Evolutionary conservation across 2,329 filamentous ascomycete species (phyloP), one percentile per base, ranked within the genome.

Genomic region (Exophiala calicioides): DNA sequence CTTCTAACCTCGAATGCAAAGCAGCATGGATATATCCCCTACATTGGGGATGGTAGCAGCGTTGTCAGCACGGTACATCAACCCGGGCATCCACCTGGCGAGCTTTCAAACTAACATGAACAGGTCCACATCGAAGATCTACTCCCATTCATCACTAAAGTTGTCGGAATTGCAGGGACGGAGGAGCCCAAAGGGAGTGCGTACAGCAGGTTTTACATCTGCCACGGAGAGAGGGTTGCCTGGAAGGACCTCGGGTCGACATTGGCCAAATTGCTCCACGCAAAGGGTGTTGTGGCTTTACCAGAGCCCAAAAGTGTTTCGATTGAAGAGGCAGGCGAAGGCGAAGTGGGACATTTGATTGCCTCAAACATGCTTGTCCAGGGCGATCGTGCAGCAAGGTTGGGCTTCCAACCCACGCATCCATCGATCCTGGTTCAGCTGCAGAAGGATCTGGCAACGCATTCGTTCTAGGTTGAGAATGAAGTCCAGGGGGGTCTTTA

Each of bases 131-230:
- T 52, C 8, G 40, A 15, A 13, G 44, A 52, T 21, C 44, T 30
- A 9, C 27, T 52, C 12, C 49, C 44, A 9, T 52, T 52, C 32
- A 24, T 48, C 24, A 47, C 34, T 6, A 52, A 52, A 24, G 45
- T 52, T 12, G 40, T 52, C n/a, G 44, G 49, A 9, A 29, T 52
- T 16, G 49, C 49, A 6, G 49, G 44, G 13, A 48, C 44, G 7
- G 30, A 52, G 30, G 33, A 44, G 27, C 49, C 49, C 1, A 26
- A 34, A 24, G 44, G 49, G 24, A 45, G 44, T 19, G 44, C 49
- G 3, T 52, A 48, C 34, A 44, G 35, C 5, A 36, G 49, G 34
- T 52, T 44, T 20, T 52, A 52, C 16, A 52, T 52, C 26, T 35
- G 47, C 15, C 49, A 52, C 16, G 49, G 49, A 3, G 49, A 52